Percentiles rank a stretch among this genome's conserved stretches.
Evolutionary conservation across 2,329 filamentous ascomycete species (phyloP).

Genomic region (Pseudofabraea citricarpa): DNA sequence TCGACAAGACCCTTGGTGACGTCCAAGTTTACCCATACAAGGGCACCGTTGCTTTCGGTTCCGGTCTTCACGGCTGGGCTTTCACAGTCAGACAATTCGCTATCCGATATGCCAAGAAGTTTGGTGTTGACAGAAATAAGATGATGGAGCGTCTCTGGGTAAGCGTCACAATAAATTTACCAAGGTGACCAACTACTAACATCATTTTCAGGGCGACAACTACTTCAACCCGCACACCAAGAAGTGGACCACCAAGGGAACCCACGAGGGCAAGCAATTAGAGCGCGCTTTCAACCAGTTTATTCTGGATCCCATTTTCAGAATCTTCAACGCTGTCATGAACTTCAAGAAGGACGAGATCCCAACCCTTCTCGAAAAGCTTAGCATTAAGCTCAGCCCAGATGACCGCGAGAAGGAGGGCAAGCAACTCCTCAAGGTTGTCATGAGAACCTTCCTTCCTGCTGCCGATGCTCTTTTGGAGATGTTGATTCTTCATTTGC

Average conservation of each 20-base stretch:
- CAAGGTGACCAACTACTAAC: constrained; percentile 21
- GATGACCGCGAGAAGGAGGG: constrained; percentile 94
- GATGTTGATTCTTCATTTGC: constrained; percentile 99
- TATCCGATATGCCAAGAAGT: constrained; percentile 96
- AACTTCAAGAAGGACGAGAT: constrained; percentile 98
- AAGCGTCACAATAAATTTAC: too few species aligned
- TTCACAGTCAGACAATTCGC: constrained; percentile 99
- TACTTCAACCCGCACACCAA: constrained; percentile 99
- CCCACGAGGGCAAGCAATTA: constrained; percentile 78
- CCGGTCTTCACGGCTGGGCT: constrained; percentile 99
- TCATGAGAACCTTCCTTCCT: constrained; percentile 98
- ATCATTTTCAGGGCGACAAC: constrained; percentile 73
- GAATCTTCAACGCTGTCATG: constrained; percentile 94
- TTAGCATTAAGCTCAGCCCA: constrained; percentile 80
- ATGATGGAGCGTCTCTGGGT: constrained; percentile 99
- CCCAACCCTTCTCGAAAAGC: constrained; percentile 78
- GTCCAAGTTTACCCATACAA: constrained; percentile 98
- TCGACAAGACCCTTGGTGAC: constrained; percentile 94
- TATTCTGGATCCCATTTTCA: constrained; percentile 99
- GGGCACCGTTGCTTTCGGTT: constrained; percentile 98
- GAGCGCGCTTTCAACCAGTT: constrained; percentile 99
- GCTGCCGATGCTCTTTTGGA: constrained; percentile 96
- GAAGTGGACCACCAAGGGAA: constrained; percentile 95
- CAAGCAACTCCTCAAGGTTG: constrained; percentile 95
- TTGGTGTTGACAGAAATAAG: constrained; percentile 99